phyloP scores from a whole-genome alignment of 352 stramenopile species.

The Globisporangium camurandrum region DNA sequence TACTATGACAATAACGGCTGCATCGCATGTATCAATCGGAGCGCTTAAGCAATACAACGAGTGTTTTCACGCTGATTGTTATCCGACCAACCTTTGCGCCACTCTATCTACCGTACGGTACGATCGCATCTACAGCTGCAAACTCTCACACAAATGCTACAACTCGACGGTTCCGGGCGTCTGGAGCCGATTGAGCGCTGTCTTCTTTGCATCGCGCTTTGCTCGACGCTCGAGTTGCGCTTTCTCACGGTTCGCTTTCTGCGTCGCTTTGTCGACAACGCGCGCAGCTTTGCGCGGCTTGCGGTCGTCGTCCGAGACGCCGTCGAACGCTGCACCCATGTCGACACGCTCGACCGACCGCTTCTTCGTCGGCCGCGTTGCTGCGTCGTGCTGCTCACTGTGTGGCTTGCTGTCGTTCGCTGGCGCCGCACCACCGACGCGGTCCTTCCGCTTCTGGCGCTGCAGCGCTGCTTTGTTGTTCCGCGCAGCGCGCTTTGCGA shows the following conservation, averaged over 20 bases:
- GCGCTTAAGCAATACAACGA: too few relatives aligned
- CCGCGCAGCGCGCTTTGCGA: slow-evolving; percentile 3
- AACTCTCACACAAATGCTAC: too few relatives aligned
- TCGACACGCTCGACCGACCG: slow-evolving; percentile 38
- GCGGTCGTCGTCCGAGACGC: slow-evolving; percentile 36
- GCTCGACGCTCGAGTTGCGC: slow-evolving; percentile 33
- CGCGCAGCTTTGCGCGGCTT: slow-evolving; percentile 7
- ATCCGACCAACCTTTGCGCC: too few relatives aligned
- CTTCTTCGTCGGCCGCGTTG: slow-evolving; percentile 1
- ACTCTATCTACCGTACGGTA: too few relatives aligned
- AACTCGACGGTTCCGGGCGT: slow-evolving; percentile 40
- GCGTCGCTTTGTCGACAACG: slow-evolving; percentile 43
- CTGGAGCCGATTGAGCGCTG: slow-evolving; percentile 39
- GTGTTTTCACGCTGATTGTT: too few relatives aligned
- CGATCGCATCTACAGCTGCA: too few relatives aligned
- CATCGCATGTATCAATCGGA: too few relatives aligned
- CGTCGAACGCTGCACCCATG: slow-evolving; percentile 72
- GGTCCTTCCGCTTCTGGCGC: slow-evolving; percentile 13
- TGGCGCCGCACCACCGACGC: not conserved
- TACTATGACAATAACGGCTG: too few relatives aligned
- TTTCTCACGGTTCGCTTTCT: slow-evolving; percentile 56
- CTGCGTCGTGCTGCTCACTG: not conserved
- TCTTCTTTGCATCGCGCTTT: slow-evolving; percentile 58
- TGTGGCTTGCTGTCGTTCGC: not conserved
- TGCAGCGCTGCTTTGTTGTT: slow-evolving; percentile 14